phyloP scores from a whole-genome alignment of 2,329 filamentous ascomycete species.

The Aspergillus sp. region DNA sequence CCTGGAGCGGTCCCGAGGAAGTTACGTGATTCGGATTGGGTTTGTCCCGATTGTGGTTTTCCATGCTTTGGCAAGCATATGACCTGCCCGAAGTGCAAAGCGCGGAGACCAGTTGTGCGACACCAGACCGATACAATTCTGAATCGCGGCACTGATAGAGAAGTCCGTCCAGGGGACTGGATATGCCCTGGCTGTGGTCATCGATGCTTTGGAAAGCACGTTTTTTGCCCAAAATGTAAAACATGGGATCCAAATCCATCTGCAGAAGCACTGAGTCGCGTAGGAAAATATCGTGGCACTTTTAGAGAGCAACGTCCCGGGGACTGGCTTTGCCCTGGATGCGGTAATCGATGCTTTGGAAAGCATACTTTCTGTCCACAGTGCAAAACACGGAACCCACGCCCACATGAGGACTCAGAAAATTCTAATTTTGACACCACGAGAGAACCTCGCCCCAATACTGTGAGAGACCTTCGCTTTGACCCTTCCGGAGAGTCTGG shows the following conservation, averaged over 20 bases:
- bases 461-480: background rate
- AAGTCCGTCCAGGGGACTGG: background rate
- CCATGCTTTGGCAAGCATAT: background rate
- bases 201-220: background rate
- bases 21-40: background rate
- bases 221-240: background rate
- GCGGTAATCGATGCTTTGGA: constrained; percentile 21
- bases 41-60: background rate
- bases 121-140: too few species aligned
- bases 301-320: background rate
- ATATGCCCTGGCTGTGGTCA: background rate
- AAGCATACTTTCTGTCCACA: constrained; percentile 24
- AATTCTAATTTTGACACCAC: background rate
- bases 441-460: background rate
- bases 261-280: background rate
- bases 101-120: background rate
- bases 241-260: background rate
- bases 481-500: background rate
- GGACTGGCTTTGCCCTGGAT: constrained; percentile 32
- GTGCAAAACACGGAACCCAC: constrained; percentile 25
- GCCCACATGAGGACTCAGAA: constrained; percentile 11
- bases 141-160: too few species aligned
- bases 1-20: background rate
- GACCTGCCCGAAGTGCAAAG: background rate
- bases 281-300: background rate